Conservation (phyloP, 2,329 filamentous ascomycete genomes). For the Immersiporthe knoxdaviesiana region DNA sequence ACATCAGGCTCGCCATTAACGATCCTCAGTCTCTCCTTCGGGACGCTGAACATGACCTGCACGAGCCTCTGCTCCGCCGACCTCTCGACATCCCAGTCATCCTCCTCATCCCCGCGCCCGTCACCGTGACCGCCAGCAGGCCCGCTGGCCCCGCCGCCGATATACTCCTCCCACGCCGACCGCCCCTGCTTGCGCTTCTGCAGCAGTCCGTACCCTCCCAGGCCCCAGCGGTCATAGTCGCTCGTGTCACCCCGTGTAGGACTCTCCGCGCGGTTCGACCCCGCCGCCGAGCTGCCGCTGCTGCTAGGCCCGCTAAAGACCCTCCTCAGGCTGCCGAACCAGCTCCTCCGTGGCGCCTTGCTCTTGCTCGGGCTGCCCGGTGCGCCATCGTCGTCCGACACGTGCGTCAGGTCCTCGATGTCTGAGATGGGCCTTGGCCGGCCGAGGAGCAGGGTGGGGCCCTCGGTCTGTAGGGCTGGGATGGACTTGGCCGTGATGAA, state of each 20-base stretch:
- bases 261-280: constrained; percentile 33
- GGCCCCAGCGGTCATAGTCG: constrained; percentile 49
- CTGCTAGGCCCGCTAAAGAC: constrained; percentile 55
- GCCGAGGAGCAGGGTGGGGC: constrained; percentile 51
- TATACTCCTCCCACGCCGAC: constrained; percentile 48
- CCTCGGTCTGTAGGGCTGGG: constrained; percentile 55
- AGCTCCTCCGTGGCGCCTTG: constrained; percentile 59
- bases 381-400: constrained; percentile 39
- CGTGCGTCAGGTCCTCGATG: constrained; percentile 27
- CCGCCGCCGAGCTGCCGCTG: constrained; percentile 34
- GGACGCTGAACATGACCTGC: constrained; percentile 92
- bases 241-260: constrained; percentile 40
- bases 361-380: constrained; percentile 61
- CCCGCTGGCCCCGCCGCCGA: constrained; percentile 36
- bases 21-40: constrained; percentile 82
- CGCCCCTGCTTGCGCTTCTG: constrained; percentile 59
- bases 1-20: constrained; percentile 73
- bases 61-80: constrained; percentile 73
- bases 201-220: constrained; percentile 41
- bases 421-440: constrained; percentile 23
- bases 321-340: constrained; percentile 70
- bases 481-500: constrained; percentile 61
- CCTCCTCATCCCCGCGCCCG: constrained; percentile 60
- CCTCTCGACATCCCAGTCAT: constrained; percentile 76
- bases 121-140: constrained; percentile 36